Evolutionary conservation across 148 eudicot genomes (phyloP).

Genomic region (Pouteria glomerata): DNA sequence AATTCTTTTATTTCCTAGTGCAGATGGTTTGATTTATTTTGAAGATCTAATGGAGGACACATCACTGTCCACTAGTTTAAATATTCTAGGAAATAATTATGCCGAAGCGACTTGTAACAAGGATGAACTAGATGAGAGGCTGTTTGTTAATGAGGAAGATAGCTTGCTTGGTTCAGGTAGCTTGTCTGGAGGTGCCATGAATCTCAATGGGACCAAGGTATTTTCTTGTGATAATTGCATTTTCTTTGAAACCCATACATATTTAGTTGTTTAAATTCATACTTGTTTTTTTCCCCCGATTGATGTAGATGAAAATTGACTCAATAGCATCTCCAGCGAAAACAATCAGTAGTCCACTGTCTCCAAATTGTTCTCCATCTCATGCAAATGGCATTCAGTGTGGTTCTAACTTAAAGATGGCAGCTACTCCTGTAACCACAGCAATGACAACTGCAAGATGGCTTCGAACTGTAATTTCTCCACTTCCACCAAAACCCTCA

Average conservation of each 20-base stretch:
- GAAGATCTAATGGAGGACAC: slow-evolving; percentile 65
- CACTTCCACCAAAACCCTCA: slow-evolving; percentile 83
- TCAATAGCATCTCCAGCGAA: slow-evolving; percentile 72
- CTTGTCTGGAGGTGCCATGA: slow-evolving; percentile 77
- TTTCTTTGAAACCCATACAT: not conserved
- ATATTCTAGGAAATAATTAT: slow-evolving; percentile 68
- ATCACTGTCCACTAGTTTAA: slow-evolving; percentile 50
- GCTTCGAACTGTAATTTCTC: slow-evolving; percentile 76
- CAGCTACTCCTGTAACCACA: slow-evolving; percentile 91
- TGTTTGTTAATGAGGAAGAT: slow-evolving; percentile 74
- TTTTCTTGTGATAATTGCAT: not conserved
- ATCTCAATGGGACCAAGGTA: slow-evolving; percentile 69
- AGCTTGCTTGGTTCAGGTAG: slow-evolving; percentile 86
- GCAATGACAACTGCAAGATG: slow-evolving; percentile 98
- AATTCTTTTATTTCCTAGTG: slow-evolving; percentile 15
- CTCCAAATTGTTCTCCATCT: slow-evolving; percentile 71
- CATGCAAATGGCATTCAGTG: slow-evolving; percentile 30
- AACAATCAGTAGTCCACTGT: slow-evolving; percentile 66
- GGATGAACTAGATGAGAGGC: slow-evolving; percentile 84
- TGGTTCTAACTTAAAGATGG: slow-evolving; percentile 31
- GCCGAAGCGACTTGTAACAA: slow-evolving; percentile 56
- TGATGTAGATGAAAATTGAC: slow-evolving; percentile 59
- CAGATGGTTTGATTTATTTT: slow-evolving; percentile 74
- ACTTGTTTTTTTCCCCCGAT: slow-evolving; percentile 2
- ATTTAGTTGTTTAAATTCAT: not conserved